Conservation (phyloP, 495 filamentous ascomycete genomes). For the Talaromyces liani region DNA sequence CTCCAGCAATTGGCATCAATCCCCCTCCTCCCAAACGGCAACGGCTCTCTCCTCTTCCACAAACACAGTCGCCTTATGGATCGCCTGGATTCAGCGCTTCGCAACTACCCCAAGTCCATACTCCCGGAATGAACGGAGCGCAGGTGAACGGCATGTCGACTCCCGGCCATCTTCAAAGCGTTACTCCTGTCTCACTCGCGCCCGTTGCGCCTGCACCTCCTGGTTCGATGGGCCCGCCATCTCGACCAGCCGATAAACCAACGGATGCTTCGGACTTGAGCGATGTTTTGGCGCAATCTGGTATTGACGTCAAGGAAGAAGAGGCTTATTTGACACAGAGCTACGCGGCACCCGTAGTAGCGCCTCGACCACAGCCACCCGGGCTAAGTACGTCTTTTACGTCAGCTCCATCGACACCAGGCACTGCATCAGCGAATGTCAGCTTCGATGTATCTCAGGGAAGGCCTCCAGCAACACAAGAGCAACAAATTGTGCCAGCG, state of each 20-base stretch:
- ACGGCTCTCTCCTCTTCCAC: slow-evolving; percentile 59
- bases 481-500: slow-evolving; percentile 25
- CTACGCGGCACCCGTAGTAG: slow-evolving; percentile 45
- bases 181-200: slow-evolving; percentile 7
- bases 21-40: slow-evolving; percentile 57
- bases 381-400: slow-evolving; percentile 33
- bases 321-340: slow-evolving; percentile 61
- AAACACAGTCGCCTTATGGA: slow-evolving; percentile 41
- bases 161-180: slow-evolving; percentile 7
- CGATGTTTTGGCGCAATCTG: slow-evolving; percentile 71
- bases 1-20: slow-evolving; percentile 34
- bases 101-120: slow-evolving; percentile 29
- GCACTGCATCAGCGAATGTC: slow-evolving; percentile 26
- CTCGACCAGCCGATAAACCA: slow-evolving; percentile 59
- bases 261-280: slow-evolving; percentile 64
- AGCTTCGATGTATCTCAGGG: slow-evolving; percentile 26
- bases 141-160: slow-evolving; percentile 26
- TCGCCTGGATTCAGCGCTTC: slow-evolving; percentile 42
- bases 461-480: slow-evolving; percentile 25
- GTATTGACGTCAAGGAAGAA: slow-evolving; percentile 77
- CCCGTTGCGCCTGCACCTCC: slow-evolving; percentile 24
- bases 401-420: slow-evolving; percentile 35
- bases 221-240: slow-evolving; percentile 75
- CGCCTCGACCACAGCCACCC: slow-evolving; percentile 33
- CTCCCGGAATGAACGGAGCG: slow-evolving; percentile 24